These are phyloP conservation scores for Trichophyton benhamiae DNA, from an alignment of 2,329 filamentous ascomycete genomes.

Conservation along the genomic window DNA sequence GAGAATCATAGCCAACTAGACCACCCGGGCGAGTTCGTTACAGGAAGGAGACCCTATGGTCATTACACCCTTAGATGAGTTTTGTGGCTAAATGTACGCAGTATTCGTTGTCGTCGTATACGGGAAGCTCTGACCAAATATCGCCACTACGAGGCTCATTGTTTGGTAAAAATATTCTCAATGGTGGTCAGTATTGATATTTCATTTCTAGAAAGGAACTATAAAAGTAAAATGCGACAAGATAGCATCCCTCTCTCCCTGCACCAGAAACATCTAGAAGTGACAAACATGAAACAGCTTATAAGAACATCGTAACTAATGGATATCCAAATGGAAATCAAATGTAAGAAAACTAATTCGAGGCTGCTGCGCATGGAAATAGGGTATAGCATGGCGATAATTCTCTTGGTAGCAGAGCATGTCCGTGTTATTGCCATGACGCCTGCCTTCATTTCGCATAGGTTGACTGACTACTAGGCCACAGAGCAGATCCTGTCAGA, in stretches of 20 bases:
- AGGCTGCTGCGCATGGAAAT: neutral
- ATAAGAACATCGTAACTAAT: no score
- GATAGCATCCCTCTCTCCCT: neutral
- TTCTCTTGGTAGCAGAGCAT: neutral
- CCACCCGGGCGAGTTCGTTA: slow-evolving; percentile 2
- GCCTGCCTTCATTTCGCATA: no score
- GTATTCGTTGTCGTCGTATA: no score
- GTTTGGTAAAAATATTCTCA: neutral
- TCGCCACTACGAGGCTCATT: no score
- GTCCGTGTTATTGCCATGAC: no score
- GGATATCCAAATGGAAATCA: neutral
- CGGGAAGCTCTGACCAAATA: no score
- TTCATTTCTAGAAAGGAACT: neutral
- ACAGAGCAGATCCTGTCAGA: no score
- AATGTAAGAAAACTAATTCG: neutral
- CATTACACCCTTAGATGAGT: neutral
- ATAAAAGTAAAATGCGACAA: neutral
- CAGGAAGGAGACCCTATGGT: neutral
- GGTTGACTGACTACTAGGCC: no score
- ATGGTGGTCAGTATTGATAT: neutral
- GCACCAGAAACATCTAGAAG: neutral
- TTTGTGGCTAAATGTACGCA: no score
- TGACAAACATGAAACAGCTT: neutral
- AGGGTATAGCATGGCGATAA: neutral
- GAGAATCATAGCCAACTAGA: slow-evolving; percentile 7